Conservation (phyloP, 2,329 filamentous ascomycete genomes). For the Penicillium capsulatum region DNA sequence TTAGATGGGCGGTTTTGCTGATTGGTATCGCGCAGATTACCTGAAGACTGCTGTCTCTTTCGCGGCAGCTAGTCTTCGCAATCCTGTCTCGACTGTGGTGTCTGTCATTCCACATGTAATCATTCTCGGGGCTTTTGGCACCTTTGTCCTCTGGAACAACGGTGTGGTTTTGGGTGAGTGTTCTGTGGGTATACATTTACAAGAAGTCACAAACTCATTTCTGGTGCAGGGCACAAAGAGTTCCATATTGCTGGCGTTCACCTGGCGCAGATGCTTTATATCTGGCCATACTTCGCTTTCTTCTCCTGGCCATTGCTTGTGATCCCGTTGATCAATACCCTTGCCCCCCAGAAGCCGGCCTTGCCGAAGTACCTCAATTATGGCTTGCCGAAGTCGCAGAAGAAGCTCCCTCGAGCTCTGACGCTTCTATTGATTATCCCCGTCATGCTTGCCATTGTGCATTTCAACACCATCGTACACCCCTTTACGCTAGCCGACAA, state of each 20-base stretch:
- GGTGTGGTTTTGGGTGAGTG: slow-evolving; percentile 78
- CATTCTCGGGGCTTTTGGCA: slow-evolving; percentile 63
- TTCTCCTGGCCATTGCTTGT: slow-evolving; percentile 79
- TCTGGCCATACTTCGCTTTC: slow-evolving; percentile 85
- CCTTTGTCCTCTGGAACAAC: slow-evolving; percentile 81
- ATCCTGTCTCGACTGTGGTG: slow-evolving; percentile 38
- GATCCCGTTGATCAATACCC: slow-evolving; percentile 47
- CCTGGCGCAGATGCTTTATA: slow-evolving; percentile 86
- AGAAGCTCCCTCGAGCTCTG: slow-evolving; percentile 37
- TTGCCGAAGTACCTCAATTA: slow-evolving; percentile 35
- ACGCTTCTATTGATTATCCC: slow-evolving; percentile 36
- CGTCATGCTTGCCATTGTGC: slow-evolving; percentile 53
- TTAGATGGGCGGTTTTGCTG: slow-evolving; percentile 13
- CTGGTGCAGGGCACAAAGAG: slow-evolving; percentile 73
- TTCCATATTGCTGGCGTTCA: slow-evolving; percentile 91
- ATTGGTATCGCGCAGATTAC: slow-evolving; percentile 40
- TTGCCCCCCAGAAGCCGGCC: slow-evolving; percentile 29
- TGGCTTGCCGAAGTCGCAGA: slow-evolving; percentile 30
- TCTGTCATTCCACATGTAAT: slow-evolving; percentile 52
- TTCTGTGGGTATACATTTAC: neutral
- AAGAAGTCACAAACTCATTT: neutral
- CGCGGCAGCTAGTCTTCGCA: slow-evolving; percentile 51
- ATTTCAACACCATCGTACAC: slow-evolving; percentile 87
- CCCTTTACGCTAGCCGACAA: slow-evolving; percentile 97
- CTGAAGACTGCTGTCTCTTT: slow-evolving; percentile 59